phyloP scores from a whole-genome alignment of 148 eudicot genomes.

The Tetragonia tetragonoides region DNA sequence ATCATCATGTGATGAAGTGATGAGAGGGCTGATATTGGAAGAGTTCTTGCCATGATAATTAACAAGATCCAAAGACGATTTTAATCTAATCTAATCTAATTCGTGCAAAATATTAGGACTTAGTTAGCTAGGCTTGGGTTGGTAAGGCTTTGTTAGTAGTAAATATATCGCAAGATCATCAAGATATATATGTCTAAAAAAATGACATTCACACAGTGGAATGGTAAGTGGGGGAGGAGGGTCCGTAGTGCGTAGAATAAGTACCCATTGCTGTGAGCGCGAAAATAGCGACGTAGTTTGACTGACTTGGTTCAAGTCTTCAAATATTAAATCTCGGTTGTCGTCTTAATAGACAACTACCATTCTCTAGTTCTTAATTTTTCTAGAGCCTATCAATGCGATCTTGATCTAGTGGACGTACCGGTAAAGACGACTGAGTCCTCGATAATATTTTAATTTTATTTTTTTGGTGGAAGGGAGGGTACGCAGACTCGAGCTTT shows the following conservation, averaged over 20 bases:
- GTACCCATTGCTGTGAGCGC: neutral
- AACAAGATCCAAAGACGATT: neutral
- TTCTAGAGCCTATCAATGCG: too few species aligned
- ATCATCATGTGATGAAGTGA: conserved; percentile 9
- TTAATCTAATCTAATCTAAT: neutral
- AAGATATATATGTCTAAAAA: neutral
- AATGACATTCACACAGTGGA: neutral
- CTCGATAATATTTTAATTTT: too few species aligned
- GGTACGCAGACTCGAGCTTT: too few species aligned
- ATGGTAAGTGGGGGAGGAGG: neutral
- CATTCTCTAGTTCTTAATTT: too few species aligned
- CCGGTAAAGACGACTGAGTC: too few species aligned
- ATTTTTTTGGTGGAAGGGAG: too few species aligned
- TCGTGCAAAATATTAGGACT: neutral
- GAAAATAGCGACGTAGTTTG: conserved; percentile 3
- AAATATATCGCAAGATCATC: too few species aligned
- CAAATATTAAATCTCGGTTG: neutral
- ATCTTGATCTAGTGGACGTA: too few species aligned
- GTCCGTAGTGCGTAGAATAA: too few species aligned
- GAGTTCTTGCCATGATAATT: conserved; percentile 23
- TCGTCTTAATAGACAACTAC: neutral
- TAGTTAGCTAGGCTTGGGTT: neutral
- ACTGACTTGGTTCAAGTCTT: conserved; percentile 8
- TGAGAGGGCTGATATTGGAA: conserved; percentile 2
- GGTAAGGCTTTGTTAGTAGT: neutral